phyloP scores from a whole-genome alignment of 2,329 filamentous ascomycete genomes.

The Madurella mycetomatis region DNA sequence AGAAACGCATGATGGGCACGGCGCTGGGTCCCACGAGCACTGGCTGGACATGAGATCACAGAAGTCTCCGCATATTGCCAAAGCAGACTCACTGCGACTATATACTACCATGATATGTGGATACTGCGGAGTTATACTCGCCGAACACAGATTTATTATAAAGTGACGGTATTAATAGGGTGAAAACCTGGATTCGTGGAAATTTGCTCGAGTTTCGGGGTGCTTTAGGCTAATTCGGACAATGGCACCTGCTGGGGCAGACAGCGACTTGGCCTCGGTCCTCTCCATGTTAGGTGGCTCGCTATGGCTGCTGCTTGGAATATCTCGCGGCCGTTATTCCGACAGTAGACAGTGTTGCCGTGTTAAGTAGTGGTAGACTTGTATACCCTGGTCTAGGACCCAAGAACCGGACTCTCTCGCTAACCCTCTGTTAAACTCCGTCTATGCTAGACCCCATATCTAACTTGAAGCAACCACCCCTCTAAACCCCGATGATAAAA shows the following conservation, averaged over 20 bases:
- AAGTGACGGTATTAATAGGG: neutral
- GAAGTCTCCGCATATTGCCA: too few species aligned
- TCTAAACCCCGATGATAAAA: neutral
- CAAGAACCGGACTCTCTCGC: too few species aligned
- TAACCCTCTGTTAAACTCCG: too few species aligned
- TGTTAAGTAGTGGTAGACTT: too few species aligned
- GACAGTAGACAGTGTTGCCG: too few species aligned
- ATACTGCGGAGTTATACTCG: neutral
- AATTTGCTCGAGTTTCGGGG: neutral
- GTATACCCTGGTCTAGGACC: too few species aligned
- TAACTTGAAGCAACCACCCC: too few species aligned
- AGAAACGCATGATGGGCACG: slow-evolving; percentile 34
- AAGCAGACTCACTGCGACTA: neutral
- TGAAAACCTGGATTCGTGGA: slow-evolving; percentile 16
- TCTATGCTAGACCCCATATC: too few species aligned
- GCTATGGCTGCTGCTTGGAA: too few species aligned
- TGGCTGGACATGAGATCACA: neutral
- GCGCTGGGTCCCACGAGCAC: neutral
- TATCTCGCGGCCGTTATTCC: too few species aligned
- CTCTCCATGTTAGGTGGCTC: neutral
- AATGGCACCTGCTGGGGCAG: neutral
- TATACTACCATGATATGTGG: neutral
- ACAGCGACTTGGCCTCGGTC: neutral
- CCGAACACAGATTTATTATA: slow-evolving; percentile 2
- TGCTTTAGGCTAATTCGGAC: slow-evolving; percentile 5